Conservation (phyloP, 202 grass and related monocot genomes). For the Alloteropsis angusta region DNA sequence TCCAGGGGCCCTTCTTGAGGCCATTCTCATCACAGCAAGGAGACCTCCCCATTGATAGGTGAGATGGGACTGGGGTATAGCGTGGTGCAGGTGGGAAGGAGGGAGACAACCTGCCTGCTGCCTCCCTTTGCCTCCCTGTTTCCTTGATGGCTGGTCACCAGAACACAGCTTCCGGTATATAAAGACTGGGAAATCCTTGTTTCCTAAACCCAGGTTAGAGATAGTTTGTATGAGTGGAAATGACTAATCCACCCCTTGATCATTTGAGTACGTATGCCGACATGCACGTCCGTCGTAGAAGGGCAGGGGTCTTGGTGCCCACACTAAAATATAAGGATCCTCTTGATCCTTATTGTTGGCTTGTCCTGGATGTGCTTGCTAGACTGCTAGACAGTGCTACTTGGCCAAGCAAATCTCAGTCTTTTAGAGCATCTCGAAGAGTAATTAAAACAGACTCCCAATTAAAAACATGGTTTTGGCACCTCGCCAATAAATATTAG, state of each 20-base stretch:
- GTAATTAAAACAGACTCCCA: too few species aligned
- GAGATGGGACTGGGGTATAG: constrained; percentile 19
- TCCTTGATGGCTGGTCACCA: constrained; percentile 43
- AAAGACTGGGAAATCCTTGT: constrained; percentile 23
- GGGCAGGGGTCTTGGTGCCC: constrained; percentile 13
- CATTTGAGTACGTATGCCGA: not conserved
- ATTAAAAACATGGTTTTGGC: too few species aligned
- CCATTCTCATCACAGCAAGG: constrained; percentile 83
- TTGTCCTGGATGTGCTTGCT: not conserved
- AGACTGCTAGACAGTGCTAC: not conserved
- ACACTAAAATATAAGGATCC: constrained; percentile 11
- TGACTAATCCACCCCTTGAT: constrained; percentile 29
- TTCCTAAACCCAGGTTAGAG: constrained; percentile 2
- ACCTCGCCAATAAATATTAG: too few species aligned
- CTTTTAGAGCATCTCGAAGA: not conserved
- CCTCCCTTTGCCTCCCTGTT: constrained; percentile 22
- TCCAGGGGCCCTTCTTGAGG: constrained; percentile 97
- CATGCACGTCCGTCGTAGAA: not conserved
- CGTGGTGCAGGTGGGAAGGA: constrained; percentile 35
- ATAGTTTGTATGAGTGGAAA: constrained; percentile 15
- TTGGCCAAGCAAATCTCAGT: constrained; percentile 4
- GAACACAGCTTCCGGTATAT: constrained; percentile 57
- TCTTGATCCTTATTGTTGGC: constrained; percentile 7
- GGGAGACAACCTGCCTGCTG: constrained; percentile 24
- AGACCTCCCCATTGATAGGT: constrained; percentile 68